Conservation (phyloP, 441 rosid species). For the Syzygium syzygioides region DNA sequence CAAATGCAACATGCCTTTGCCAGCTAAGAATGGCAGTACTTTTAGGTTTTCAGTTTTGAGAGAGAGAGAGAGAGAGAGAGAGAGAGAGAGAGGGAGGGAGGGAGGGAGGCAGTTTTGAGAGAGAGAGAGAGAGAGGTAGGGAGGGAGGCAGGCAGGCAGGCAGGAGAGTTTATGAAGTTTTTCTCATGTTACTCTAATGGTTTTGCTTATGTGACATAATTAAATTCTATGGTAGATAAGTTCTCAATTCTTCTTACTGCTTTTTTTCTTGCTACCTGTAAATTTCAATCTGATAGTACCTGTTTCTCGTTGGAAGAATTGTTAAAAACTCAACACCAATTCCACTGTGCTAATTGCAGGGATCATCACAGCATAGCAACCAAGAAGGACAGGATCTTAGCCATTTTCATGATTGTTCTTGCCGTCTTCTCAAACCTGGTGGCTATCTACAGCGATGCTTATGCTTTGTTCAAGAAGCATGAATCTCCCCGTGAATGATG, state of each 20-base stretch:
- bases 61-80: not conserved
- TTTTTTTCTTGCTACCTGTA: not conserved
- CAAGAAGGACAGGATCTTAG: slow-evolving; percentile 46
- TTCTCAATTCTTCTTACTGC: not conserved
- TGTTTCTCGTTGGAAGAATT: not conserved
- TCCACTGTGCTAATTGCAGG: slow-evolving; percentile 23
- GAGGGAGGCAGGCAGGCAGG: not conserved
- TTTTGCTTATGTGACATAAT: not conserved
- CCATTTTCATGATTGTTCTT: slow-evolving; percentile 61
- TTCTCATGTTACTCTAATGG: not conserved
- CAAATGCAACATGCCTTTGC: not conserved
- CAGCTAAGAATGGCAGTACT: not conserved
- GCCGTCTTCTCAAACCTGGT: slow-evolving; percentile 64
- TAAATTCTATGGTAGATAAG: not conserved
- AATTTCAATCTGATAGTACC: not conserved
- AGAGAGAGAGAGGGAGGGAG: no score
- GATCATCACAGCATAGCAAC: slow-evolving; percentile 67
- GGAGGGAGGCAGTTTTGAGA: not conserved
- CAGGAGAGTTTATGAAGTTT: not conserved
- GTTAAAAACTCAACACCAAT: not conserved
- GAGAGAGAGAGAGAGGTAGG: not conserved
- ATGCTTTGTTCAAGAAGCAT: slow-evolving; percentile 56
- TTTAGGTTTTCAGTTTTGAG: not conserved
- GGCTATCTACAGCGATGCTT: slow-evolving; percentile 77
- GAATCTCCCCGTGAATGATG: slow-evolving; percentile 22